Conservation (phyloP, 768 basidiomycete genomes). For the Trametes cingulata region DNA sequence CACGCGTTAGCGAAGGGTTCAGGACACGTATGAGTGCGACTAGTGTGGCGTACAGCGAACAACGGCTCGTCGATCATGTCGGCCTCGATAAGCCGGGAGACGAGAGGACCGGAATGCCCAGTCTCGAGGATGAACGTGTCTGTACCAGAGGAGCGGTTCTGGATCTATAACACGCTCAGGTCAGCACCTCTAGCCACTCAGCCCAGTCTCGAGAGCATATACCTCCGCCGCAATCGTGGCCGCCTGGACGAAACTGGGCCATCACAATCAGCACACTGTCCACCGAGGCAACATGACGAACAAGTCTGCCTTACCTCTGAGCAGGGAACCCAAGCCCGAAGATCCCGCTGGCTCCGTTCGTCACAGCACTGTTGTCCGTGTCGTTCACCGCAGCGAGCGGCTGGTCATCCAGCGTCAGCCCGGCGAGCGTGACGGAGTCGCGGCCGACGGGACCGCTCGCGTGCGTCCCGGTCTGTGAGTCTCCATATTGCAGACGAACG, state of each 20-base stretch:
- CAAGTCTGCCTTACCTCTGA: conserved; percentile 50
- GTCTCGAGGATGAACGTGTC: conserved; percentile 28
- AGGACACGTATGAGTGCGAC: no score
- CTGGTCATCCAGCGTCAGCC: conserved; percentile 50
- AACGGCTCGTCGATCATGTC: conserved; percentile 46
- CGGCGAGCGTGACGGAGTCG: conserved; percentile 58
- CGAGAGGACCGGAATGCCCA: conserved; percentile 33
- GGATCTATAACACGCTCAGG: conserved; percentile 15
- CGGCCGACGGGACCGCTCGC: conserved; percentile 63
- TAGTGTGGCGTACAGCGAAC: conserved; percentile 31
- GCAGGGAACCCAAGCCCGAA: conserved; percentile 75
- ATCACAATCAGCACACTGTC: no score
- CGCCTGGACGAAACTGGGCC: conserved; percentile 27
- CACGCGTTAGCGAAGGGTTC: not conserved
- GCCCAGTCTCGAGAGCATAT: not conserved
- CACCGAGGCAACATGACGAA: no score
- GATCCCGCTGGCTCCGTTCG: conserved; percentile 66
- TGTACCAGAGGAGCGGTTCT: conserved; percentile 16
- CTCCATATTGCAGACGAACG: conserved; percentile 62
- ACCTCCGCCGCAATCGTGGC: conserved; percentile 26
- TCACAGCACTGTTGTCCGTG: conserved; percentile 64
- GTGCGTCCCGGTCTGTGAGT: conserved; percentile 68
- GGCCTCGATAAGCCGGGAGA: conserved; percentile 35
- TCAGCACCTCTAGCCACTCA: not conserved
- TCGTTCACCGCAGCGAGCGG: conserved; percentile 66